Conservation (phyloP, 1,139 yeast species). For the Wickerhamomyces sp. region DNA sequence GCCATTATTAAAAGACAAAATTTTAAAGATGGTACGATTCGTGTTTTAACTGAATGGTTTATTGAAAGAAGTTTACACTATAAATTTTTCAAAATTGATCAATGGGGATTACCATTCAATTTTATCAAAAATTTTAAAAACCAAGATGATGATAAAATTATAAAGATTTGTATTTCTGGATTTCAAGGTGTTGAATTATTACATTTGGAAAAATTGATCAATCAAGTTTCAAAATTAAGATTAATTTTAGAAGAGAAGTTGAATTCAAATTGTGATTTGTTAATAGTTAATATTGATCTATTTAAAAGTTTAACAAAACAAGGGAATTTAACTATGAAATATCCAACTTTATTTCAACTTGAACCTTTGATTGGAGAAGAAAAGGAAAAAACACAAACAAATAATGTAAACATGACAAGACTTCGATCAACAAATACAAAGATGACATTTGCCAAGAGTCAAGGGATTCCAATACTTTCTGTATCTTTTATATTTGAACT, state of each 20-base stretch:
- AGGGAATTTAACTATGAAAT: constrained; percentile 9
- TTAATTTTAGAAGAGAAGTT: constrained; percentile 48
- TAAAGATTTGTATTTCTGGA: constrained; percentile 68
- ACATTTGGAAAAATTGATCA: constrained; percentile 63
- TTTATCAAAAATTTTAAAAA: constrained; percentile 14
- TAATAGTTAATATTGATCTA: constrained; percentile 52
- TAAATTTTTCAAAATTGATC: constrained; percentile 46
- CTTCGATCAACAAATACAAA: constrained; percentile 41
- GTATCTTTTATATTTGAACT: constrained; percentile 46
- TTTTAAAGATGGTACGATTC: constrained; percentile 3
- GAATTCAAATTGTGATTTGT: constrained; percentile 51
- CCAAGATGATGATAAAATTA: constrained; percentile 9
- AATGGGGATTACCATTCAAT: constrained; percentile 68
- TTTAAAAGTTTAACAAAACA: constrained; percentile 21
- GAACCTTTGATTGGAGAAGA: background rate
- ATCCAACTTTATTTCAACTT: constrained; percentile 15
- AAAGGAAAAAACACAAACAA: too few species aligned
- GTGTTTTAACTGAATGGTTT: constrained; percentile 70
- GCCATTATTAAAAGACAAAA: constrained; percentile 10
- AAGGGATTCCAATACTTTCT: constrained; percentile 55
- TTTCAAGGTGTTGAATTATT: constrained; percentile 77
- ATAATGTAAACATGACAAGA: constrained; percentile 16
- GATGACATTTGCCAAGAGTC: constrained; percentile 49
- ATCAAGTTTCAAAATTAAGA: constrained; percentile 36
- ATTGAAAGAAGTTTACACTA: constrained; percentile 74